Base-by-base conservation (phyloP, 2,329 filamentous ascomycete genomes). In the Fusarium sp. region DNA sequence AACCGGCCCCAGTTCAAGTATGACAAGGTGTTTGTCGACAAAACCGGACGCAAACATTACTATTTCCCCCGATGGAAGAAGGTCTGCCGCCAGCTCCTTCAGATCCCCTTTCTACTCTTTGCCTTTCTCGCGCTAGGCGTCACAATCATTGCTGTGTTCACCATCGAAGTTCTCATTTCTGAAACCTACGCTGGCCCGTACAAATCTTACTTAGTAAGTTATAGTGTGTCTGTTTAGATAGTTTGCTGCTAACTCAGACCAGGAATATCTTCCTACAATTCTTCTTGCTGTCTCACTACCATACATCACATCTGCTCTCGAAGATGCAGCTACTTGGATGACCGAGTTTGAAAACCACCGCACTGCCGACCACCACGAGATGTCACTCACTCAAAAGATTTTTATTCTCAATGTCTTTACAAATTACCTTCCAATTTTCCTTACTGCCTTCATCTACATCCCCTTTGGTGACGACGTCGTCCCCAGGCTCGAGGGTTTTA, bases 321-420 rank as follows among this genome's bases (percentile, higher is more conserved):
- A 91, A 30, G 82, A 82, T 4, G 83, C 91, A 36, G 92, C 92
- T 1, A 88, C 86, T 1, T 81, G 80, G 16, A 82, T 94, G 37
- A 93, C 89, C 11, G 83, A 92, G 15, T 93, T 88, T 72, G 92
- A 94, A 75, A 94, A 94, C 76, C 92, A 94, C 76, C 89, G 92
- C 57, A 94, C 91, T 0, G 85, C 89, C 34, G 90, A 91, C 52
- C 84, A 87, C 18, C 90, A 92, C 74, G 90, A 94, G 65, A 87
- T 89, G 65, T 90, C 91, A 0, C 84, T 92, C 70, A 92, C 91
- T 0, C 88, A 91, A 66, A 94, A 94, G 83, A 87, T 92, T 8
- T 94, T 94, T 63, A 85, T 93, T 36, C 87, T 95, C 76, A 93
- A 92, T 82, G 93, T 94, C 82, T 93, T 94, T 79, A 94, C 92